Base-by-base conservation (phyloP, 208 protist genomes). In the Spongospora subterranea region DNA sequence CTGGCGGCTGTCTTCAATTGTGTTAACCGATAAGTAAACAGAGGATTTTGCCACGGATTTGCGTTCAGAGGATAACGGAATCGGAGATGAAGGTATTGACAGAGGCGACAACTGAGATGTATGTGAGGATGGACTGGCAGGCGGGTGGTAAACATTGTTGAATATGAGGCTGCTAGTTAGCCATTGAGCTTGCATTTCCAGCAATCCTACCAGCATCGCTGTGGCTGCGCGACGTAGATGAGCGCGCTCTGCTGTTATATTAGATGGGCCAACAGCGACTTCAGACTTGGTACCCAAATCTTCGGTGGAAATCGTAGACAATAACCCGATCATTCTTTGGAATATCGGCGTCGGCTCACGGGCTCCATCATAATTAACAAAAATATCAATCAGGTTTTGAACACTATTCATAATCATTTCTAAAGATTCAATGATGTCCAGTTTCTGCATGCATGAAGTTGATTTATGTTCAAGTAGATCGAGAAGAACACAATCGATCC, bases 181-280 rank as follows among this genome's bases (percentile, higher is more conserved):
- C 71, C 71, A 82, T 6, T n/a, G 71, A 20, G 71, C 6, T 43
- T 82, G 71, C 71, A 43, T 82, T 82, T 82, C 71, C 71, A 82
- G n/a, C n/a, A 82, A 20, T 6, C n/a, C 13, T 40, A 82, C 71
- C n/a, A 82, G 17, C n/a, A 82, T 82, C 6, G n/a, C 6, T 35
- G 35, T 35, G 6, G 71, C 71, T 20, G 71, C 6, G 13, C 40
- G 71, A 6, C 35, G 6, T 13, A 82, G n/a, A 24, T 60, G 50
- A 29, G 6, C 13, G 6, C 6, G 50, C 24, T 60, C 50, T 60
- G 50, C 50, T 60, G 50, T 29, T 60, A 29, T 6, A 60, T 60
- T 60, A 24, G 50, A 24, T 60, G 6, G 50, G 50, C 50, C 6
- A 6, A 29, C 50, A 24, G 24, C 6, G 6, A 24, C 6, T 6